These are phyloP conservation scores for Suhomyces taliae DNA, from an alignment of 1,139 yeast species.

Conservation along the genomic window DNA sequence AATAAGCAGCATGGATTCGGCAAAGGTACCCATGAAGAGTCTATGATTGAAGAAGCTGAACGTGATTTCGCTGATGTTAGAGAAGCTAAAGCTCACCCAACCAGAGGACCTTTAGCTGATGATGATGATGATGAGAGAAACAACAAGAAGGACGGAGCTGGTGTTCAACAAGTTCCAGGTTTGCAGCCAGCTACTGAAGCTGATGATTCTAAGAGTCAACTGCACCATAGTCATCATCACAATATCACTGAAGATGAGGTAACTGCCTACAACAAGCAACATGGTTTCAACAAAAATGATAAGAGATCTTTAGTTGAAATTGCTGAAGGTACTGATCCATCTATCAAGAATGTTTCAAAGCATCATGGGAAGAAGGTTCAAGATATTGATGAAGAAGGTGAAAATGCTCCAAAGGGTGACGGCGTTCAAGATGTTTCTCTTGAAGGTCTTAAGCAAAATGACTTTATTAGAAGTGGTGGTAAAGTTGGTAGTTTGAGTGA, in stretches of 20 bases:
- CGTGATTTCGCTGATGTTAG: conserved; percentile 23
- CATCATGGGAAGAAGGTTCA: conserved; percentile 17
- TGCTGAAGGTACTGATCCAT: conserved; percentile 27
- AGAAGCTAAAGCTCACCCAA: conserved; percentile 17
- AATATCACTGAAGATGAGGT: conserved; percentile 23
- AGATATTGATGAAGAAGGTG: conserved; percentile 7
- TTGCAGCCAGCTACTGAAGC: conserved; percentile 5
- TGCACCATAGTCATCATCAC: conserved; percentile 4
- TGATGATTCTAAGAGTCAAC: conserved; percentile 8
- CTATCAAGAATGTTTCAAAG: conserved; percentile 18
- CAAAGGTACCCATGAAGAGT: conserved; percentile 15
- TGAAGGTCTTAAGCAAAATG: conserved; percentile 12
- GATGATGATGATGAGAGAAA: background rate
- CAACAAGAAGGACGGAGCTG: conserved; percentile 8
- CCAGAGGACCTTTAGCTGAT: conserved; percentile 5
- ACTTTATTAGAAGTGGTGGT: conserved; percentile 18
- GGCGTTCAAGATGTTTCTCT: conserved; percentile 17
- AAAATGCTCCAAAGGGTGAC: conserved; percentile 2
- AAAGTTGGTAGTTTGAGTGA: conserved; percentile 14
- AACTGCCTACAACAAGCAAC: conserved; percentile 29
- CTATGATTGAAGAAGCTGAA: conserved; percentile 23
- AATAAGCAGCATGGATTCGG: conserved; percentile 31
- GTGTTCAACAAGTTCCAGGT: conserved; percentile 14
- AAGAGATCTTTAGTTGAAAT: conserved; percentile 30
- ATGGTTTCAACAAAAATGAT: conserved; percentile 23